phyloP scores from a whole-genome alignment of 441 rosid genomes.

The Arabidopsis lyrata region DNA sequence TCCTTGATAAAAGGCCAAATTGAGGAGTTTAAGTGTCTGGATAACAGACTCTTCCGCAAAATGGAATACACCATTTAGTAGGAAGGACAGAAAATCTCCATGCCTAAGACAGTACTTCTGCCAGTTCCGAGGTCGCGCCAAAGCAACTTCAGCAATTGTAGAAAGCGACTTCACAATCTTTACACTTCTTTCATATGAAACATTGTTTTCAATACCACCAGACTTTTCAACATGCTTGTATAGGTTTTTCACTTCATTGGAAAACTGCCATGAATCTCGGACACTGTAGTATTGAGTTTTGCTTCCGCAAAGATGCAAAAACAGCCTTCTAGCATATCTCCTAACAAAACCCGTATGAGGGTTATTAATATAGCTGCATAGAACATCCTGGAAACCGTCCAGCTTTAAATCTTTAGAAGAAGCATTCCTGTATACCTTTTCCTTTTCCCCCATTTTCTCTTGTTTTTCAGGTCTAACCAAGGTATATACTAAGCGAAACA shows the following conservation, averaged over 20 bases:
- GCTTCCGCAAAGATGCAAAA: constrained; percentile 99
- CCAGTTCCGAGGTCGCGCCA: constrained; percentile 99
- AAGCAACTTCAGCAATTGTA: constrained; percentile 96
- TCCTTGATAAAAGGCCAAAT: constrained; percentile 93
- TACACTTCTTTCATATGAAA: constrained; percentile 96
- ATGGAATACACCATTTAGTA: constrained; percentile 84
- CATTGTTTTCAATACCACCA: constrained; percentile 90
- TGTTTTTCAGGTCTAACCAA: constrained; percentile 99
- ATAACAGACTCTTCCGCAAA: constrained; percentile 96
- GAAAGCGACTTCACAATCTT: constrained; percentile 96
- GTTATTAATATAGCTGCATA: constrained; percentile 98
- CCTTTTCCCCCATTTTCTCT: constrained; percentile 96
- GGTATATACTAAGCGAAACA: constrained; percentile 91
- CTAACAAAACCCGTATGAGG: constrained; percentile 95
- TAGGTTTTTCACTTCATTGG: constrained; percentile 89
- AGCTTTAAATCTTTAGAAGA: constrained; percentile 91
- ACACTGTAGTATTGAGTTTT: constrained; percentile 98
- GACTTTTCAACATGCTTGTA: constrained; percentile 94
- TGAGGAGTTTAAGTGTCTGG: constrained; percentile 94
- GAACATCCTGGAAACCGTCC: constrained; percentile 98
- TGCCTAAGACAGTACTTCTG: constrained; percentile 98
- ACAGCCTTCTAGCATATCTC: constrained; percentile 98
- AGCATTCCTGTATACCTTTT: constrained; percentile 70
- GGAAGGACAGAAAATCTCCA: constrained; percentile 85
- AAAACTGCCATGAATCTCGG: constrained; percentile 98